Base-by-base conservation (phyloP, 2,329 filamentous ascomycete species). In the Aaosphaeria arxii region DNA sequence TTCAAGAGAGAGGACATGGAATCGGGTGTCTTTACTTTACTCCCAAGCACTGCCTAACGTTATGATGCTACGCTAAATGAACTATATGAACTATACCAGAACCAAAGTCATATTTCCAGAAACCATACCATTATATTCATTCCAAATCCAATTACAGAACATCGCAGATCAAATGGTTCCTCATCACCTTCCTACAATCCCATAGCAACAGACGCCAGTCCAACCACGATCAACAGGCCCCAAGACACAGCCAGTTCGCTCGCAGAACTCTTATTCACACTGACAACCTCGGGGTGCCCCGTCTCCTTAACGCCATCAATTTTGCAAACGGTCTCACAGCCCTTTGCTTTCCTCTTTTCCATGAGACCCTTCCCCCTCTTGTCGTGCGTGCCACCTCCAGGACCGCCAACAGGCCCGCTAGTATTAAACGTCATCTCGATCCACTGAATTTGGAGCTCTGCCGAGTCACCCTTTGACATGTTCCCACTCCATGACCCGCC, bases 361-460 rank as follows among this genome's bases (percentile, higher is more conserved):
- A 11, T 29, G 11, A 38, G n/a, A 7, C 17, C 28, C 39, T 52
- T 42, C 45, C 45, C n/a, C 36, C 41, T 48, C 54, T 49, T 53
- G 57, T 47, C 5, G 7, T n/a, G 7, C 17, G 50, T 36, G 1
- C 47, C 51, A 6, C 42, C 40, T 11, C 51, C 54, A 5, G 51
- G 48, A 9, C 67, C 68, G 6, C 52, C 50, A 2, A 67, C 64
- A 4, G 64, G 57, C 24, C 68, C 69, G 44, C 59, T 65, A 3
- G 68, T 71, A 44, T 74, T 74, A 47, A 79, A 85, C 24, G 81
- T 73, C 66, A 85, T 73, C 58, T 85, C 80, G 40, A 85, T 77
- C 82, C 81, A 85, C 68, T 83, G 78, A 13, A 86, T 74, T 58
- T 85, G 79, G 57, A 85, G 70, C 51, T 74, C 77, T 0, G 82